Base-by-base conservation (phyloP, 2,329 filamentous ascomycete genomes). In the Exophiala alcalophila region DNA sequence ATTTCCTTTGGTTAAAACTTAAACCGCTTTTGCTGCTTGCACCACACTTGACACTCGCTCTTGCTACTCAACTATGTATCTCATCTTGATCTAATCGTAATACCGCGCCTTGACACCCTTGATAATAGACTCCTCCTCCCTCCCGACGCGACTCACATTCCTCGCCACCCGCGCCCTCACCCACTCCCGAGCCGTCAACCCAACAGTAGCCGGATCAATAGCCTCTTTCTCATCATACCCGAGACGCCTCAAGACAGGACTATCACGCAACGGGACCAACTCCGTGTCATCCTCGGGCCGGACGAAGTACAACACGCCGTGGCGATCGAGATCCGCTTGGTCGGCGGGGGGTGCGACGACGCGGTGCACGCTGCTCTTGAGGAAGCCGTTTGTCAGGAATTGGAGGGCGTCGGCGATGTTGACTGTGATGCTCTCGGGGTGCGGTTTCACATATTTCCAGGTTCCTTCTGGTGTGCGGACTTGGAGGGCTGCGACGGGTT, bases 401-500 rank as follows among this genome's bases (percentile, higher is more conserved):
- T 65, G 66, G 9, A 76, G 54, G 0, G 71, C 66, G 48, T 76
- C 73, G 4, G 68, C 70, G 0, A 73, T 65, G 41, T 76, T 76
- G 16, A 76, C 71, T 0, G 70, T 71, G n/a, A 76, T 63, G 4
- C 64, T 70, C 0, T 66, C 72, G 1, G 69, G 62, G 0, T 68
- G 62, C 0, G 72, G 68, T 25, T 66, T 67, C 0, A 72, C 67
- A 56, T 65, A 75, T 28, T 69, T 72, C 73, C 73, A 77, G 1
- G 67, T 52, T 0, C 65, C 52, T 12, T 67, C 63, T 1, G 62
- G 56, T 5, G 63, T 65, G 12, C 70, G 68, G 14, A 80, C 73
- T 56, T 80, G 77, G 4, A 80, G 62, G 0, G 69, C 75, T 0
- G 75, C 73, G 0, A 80, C 69, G 0, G 76, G 76, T 51, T 80